Conservation (phyloP, 2,329 filamentous ascomycete species). For the Tolypocladium amazonense region DNA sequence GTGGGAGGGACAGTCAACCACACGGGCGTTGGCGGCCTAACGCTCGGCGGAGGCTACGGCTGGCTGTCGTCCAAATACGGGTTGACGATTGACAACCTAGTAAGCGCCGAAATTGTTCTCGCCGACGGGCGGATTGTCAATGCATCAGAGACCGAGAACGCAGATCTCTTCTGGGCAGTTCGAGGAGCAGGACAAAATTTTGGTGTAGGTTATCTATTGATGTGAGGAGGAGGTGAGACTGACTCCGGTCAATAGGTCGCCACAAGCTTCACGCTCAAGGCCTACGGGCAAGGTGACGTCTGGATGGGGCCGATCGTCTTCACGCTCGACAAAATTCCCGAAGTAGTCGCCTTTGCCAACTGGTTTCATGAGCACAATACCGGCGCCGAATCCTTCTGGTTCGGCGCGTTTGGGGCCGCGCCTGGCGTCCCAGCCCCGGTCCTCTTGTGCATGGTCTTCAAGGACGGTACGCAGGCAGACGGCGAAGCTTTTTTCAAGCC, state of each 20-base stretch:
- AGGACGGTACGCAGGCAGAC: constrained; percentile 19
- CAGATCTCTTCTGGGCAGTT: constrained; percentile 30
- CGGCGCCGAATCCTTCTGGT: constrained; percentile 9
- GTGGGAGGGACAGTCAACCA: constrained; percentile 53
- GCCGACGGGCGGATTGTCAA: constrained; percentile 24
- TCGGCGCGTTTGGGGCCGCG: constrained; percentile 19
- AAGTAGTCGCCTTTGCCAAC: constrained; percentile 19
- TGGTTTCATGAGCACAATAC: constrained; percentile 14
- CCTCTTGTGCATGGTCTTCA: constrained; percentile 4
- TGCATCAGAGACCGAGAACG: constrained; percentile 30
- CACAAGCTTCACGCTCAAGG: constrained; percentile 24
- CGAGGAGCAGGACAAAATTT: constrained; percentile 30
- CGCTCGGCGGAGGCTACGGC: constrained; percentile 48
- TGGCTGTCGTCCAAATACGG: constrained; percentile 44
- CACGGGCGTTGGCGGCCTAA: constrained; percentile 50
- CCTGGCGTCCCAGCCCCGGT: neutral
- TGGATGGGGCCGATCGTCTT: constrained; percentile 19
- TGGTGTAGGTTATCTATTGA: constrained; percentile 15
- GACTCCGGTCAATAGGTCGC: constrained; percentile 8
- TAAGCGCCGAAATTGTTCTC: constrained; percentile 27
- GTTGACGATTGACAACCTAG: constrained; percentile 31
- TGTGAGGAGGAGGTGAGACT: neutral
- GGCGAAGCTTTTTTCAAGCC: constrained; percentile 21
- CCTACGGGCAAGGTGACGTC: constrained; percentile 18
- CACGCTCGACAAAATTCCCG: constrained; percentile 12